Evolutionary conservation across 306 rosid species (phyloP).

Genomic region (Rubus idaeus): DNA sequence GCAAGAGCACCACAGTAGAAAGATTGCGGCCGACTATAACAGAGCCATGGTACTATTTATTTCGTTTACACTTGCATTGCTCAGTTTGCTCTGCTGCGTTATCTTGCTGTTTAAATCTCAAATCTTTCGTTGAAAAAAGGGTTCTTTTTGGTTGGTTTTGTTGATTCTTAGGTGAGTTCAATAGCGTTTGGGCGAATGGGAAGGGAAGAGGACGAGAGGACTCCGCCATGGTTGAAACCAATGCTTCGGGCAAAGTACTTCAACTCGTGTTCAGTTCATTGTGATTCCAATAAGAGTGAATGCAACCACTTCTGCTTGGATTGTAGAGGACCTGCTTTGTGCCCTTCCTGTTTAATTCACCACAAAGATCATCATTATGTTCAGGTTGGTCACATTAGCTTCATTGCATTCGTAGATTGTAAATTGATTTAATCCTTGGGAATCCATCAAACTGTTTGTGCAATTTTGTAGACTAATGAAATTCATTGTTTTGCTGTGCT

Average conservation of each 20-base stretch:
- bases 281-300: slow-evolving; percentile 39
- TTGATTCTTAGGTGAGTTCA: slow-evolving; percentile 40
- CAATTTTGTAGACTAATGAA: not conserved
- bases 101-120: not conserved
- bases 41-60: slow-evolving; percentile 2
- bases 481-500: not conserved
- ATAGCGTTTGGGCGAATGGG: slow-evolving; percentile 24
- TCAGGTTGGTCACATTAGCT: slow-evolving; percentile 29
- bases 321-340: slow-evolving; percentile 36
- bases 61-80: not conserved
- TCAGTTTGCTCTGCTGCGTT: not conserved
- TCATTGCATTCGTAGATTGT: no score
- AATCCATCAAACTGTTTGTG: not conserved
- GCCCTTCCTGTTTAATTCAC: slow-evolving; percentile 40
- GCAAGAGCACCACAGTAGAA: not conserved
- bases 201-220: slow-evolving; percentile 12
- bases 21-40: not conserved
- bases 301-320: slow-evolving; percentile 56
- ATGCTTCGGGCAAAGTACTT: slow-evolving; percentile 41
- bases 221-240: slow-evolving; percentile 44
- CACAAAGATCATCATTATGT: slow-evolving; percentile 40
- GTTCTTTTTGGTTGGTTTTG: not conserved
- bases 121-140: not conserved
- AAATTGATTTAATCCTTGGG: not conserved
- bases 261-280: slow-evolving; percentile 33